These are phyloP conservation scores for Wallemia ichthyophaga DNA, from an alignment of 1,284 basidiomycete species.

Conservation along the genomic window DNA sequence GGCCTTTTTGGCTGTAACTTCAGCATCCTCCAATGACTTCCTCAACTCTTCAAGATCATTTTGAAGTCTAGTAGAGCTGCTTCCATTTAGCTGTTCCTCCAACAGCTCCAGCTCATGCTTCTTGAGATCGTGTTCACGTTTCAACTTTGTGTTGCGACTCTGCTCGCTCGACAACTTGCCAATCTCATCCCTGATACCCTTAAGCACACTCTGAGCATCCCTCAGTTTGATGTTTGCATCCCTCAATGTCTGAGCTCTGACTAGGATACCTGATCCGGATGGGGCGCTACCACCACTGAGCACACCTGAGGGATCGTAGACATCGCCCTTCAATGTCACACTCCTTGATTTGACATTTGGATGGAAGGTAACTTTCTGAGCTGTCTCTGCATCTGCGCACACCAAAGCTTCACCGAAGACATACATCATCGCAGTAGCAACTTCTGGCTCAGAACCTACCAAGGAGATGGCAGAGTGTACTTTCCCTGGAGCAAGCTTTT, in stretches of 20 bases:
- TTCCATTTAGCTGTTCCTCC: conserved; percentile 57
- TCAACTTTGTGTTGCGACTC: conserved; percentile 35
- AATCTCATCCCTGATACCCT: conserved; percentile 29
- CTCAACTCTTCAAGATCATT: conserved; percentile 47
- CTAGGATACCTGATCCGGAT: conserved; percentile 37
- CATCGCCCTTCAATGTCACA: conserved; percentile 78
- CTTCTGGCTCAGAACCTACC: conserved; percentile 55
- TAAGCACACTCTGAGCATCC: conserved; percentile 20
- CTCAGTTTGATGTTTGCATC: conserved; percentile 28
- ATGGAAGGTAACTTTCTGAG: conserved; percentile 66
- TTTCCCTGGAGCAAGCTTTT: conserved; percentile 47
- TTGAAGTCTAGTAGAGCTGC: conserved; percentile 57
- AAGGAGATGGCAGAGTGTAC: conserved; percentile 62
- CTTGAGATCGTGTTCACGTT: conserved; percentile 55
- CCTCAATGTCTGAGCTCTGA: conserved; percentile 59
- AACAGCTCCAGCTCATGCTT: conserved; percentile 56
- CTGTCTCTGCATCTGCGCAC: conserved; percentile 64
- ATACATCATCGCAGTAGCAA: conserved; percentile 65
- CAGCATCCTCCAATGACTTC: conserved; percentile 34
- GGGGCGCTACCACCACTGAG: conserved; percentile 74
- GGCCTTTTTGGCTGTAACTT: conserved; percentile 30
- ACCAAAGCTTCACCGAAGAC: conserved; percentile 84
- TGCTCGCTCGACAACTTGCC: conserved; percentile 25
- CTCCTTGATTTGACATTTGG: conserved; percentile 38
- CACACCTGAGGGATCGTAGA: conserved; percentile 86